These are phyloP conservation scores for Pseudovirgaria hyperparasitica DNA, from an alignment of 2,329 filamentous ascomycete genomes.

Conservation along the genomic window DNA sequence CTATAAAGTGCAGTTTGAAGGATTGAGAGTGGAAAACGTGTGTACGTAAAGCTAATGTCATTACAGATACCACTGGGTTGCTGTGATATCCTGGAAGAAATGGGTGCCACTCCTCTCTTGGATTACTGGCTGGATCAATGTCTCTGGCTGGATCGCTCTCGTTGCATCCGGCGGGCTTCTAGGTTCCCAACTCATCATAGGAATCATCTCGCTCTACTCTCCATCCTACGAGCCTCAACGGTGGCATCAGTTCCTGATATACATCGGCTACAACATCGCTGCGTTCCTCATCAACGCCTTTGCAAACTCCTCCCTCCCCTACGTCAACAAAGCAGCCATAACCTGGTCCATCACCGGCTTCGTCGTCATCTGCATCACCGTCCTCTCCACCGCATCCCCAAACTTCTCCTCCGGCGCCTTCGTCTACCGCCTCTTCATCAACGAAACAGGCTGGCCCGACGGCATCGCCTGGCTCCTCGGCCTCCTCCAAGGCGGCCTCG, in stretches of 20 bases:
- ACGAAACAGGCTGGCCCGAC: constrained; percentile 56
- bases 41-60: background rate
- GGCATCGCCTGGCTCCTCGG: constrained; percentile 44
- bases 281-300: constrained; percentile 56
- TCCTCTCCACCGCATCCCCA: constrained; percentile 52
- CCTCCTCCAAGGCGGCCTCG: constrained; percentile 40
- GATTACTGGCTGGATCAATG: constrained; percentile 61
- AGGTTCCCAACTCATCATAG: constrained; percentile 53
- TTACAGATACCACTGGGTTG: constrained; percentile 64
- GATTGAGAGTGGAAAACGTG: background rate
- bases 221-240: constrained; percentile 42
- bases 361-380: constrained; percentile 54
- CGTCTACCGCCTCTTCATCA: constrained; percentile 56
- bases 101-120: constrained; percentile 54
- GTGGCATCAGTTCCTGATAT: constrained; percentile 66
- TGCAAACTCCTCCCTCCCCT: constrained; percentile 46
- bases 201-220: constrained; percentile 50
- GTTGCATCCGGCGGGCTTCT: constrained; percentile 56
- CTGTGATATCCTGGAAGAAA: constrained; percentile 46
- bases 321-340: constrained; percentile 56
- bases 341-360: constrained; percentile 61
- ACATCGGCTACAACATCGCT: constrained; percentile 48
- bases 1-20: too few relatives aligned
- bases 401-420: constrained; percentile 51
- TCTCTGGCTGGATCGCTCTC: constrained; percentile 56